Evolutionary conservation across 805 yeast genomes (phyloP), one percentile per base, ranked within the genome.

Genomic region (Yarrowia sp.): DNA sequence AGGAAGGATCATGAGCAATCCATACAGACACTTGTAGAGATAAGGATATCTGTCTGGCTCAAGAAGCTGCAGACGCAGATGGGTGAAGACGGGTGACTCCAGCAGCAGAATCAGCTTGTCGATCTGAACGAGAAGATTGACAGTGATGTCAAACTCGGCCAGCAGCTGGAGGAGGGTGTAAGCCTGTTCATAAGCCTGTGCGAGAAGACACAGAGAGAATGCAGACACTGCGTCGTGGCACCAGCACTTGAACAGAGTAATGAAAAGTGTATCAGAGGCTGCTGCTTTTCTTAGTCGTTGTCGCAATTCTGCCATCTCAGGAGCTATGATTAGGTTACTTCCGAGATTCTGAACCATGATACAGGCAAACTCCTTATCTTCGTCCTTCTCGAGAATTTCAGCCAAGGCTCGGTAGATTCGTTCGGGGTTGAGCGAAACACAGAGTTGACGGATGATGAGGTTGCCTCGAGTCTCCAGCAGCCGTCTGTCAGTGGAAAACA

Each of bases 1-100:
- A 0, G 99, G 99, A 58, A 95, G 76, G 5, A 95, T 81, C 99
- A 95, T 95, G 66, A 95, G 78, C 32, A 95, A 82, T 1, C 98
- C 99, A 73, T 91, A 95, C 32, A 95, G 81, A 62, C 97, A 89
- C 72, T 91, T 90, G 80, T 88, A 90, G 35, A 95, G 77, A 71
- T 82, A 89, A 0, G 96, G 96, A 72, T 89, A 82, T 67, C 82
- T 84, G 54, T 87, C 90, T 0, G 97, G 97, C 71, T 90, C 96
- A 52, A 95, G 78, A n/a, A 95, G 78, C 75, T 93, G 97, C 64
- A 95, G 78, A 66, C 99, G 82, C 68, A 92, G 80, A 70, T 89
- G 86, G 8, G 96, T 87, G 74, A 95, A 92, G 1, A 92, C 92
- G 1, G 98, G 98, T 1, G 96, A 88, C 75, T 95, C 99, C 16